Evolutionary conservation across 768 basidiomycete genomes (phyloP).

Genomic region (Paxillus rubicundulus): DNA sequence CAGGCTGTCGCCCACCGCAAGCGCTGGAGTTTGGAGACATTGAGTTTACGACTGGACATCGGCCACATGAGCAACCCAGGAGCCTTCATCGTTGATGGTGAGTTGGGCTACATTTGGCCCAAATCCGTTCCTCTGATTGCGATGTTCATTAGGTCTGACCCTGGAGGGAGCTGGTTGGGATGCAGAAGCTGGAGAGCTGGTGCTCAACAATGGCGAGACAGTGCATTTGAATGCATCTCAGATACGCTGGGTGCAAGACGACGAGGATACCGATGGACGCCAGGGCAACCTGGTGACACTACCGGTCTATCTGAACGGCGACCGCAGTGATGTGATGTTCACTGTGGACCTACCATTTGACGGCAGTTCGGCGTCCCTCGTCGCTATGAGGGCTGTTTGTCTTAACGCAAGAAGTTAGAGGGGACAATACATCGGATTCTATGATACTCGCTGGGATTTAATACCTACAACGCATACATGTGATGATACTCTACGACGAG

Average conservation of each 20-base stretch:
- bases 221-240: constrained; percentile 78
- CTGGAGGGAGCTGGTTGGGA: constrained; percentile 85
- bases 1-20: constrained; percentile 94
- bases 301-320: constrained; percentile 90
- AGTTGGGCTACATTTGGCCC: constrained; percentile 22
- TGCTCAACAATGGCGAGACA: constrained; percentile 84
- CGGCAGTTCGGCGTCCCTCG: constrained; percentile 59
- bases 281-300: constrained; percentile 60
- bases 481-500: constrained; percentile 14
- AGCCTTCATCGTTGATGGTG: constrained; percentile 88
- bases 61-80: constrained; percentile 74
- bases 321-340: constrained; percentile 88
- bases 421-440: constrained; percentile 4
- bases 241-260: constrained; percentile 78
- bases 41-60: constrained; percentile 77
- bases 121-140: constrained; percentile 4
- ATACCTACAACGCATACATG: constrained; percentile 24
- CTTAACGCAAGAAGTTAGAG: constrained; percentile 73
- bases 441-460: constrained; percentile 24
- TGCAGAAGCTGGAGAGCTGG: constrained; percentile 51
- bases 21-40: constrained; percentile 89
- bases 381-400: constrained; percentile 88
- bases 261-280: constrained; percentile 30
- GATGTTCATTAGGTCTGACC: constrained; percentile 58
- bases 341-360: constrained; percentile 84